phyloP scores from a whole-genome alignment of 1,284 basidiomycete genomes.

The Rhodotorula sp. region DNA sequence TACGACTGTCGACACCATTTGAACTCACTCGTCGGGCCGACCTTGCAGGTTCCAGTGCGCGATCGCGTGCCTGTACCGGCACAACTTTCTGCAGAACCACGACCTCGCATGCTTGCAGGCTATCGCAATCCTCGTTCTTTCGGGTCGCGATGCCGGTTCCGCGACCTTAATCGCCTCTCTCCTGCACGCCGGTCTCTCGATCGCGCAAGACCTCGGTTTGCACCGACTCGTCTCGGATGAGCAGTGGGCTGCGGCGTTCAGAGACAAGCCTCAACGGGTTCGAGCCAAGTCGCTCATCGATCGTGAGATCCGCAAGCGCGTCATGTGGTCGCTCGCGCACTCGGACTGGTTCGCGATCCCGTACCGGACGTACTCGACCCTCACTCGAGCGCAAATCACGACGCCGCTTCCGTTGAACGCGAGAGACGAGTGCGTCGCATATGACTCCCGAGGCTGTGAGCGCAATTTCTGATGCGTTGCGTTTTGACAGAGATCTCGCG shows the following conservation, averaged over 20 bases:
- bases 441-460: background rate
- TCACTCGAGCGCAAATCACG: conserved; percentile 21
- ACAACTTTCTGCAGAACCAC: conserved; percentile 33
- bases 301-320: conserved; percentile 36
- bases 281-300: conserved; percentile 27
- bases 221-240: conserved; percentile 28
- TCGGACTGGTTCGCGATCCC: conserved; percentile 37
- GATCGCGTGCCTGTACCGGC: conserved; percentile 32
- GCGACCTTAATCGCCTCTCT: conserved; percentile 37
- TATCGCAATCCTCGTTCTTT: conserved; percentile 33
- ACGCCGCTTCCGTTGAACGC: conserved; percentile 38
- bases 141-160: conserved; percentile 32
- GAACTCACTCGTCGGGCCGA: background rate
- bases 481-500: conserved; percentile 15
- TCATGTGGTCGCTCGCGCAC: conserved; percentile 31
- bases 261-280: background rate
- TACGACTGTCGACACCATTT: background rate
- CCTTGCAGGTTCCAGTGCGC: conserved; percentile 26
- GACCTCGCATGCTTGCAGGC: conserved; percentile 33
- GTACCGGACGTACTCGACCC: conserved; percentile 27
- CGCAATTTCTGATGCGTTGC: background rate
- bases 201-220: conserved; percentile 36
- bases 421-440: conserved; percentile 25
- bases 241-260: conserved; percentile 14
- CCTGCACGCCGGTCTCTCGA: conserved; percentile 34